Conservation (phyloP, 2,329 filamentous ascomycete genomes). For the Sphaceloma murrayae region DNA sequence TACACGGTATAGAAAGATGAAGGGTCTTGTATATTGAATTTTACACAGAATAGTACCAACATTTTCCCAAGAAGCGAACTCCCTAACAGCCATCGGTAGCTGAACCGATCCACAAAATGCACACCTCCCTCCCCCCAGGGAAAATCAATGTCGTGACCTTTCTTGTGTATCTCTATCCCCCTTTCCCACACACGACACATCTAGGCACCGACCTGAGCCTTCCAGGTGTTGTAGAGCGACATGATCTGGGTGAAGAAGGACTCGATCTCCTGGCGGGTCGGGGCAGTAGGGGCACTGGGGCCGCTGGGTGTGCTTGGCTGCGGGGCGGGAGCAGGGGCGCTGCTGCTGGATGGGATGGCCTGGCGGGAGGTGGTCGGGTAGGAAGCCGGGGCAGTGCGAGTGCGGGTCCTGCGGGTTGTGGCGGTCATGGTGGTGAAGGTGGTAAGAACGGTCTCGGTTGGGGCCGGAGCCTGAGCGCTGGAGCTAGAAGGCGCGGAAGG, state of each 20-base stretch:
- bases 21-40: too few species aligned
- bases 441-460: too few species aligned
- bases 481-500: too few species aligned
- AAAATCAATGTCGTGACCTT: background rate
- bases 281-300: background rate
- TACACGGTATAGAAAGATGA: too few species aligned
- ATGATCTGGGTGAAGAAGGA: conserved; percentile 11
- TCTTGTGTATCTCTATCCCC: background rate
- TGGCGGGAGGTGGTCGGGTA: conserved; percentile 8
- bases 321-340: background rate
- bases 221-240: conserved; percentile 12
- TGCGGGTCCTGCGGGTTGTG: too few species aligned
- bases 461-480: too few species aligned
- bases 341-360: conserved; percentile 1
- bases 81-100: too few species aligned
- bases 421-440: too few species aligned
- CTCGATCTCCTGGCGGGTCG: conserved; percentile 8
- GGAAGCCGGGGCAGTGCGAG: too few species aligned
- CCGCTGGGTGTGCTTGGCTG: conserved; percentile 3
- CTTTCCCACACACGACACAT: background rate
- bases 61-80: conserved; percentile 8
- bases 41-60: too few species aligned
- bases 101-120: too few species aligned
- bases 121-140: too few species aligned
- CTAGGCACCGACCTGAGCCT: conserved; percentile 5